phyloP scores from a whole-genome alignment of 2,329 filamentous ascomycete genomes.

The Alternaria longipes region DNA sequence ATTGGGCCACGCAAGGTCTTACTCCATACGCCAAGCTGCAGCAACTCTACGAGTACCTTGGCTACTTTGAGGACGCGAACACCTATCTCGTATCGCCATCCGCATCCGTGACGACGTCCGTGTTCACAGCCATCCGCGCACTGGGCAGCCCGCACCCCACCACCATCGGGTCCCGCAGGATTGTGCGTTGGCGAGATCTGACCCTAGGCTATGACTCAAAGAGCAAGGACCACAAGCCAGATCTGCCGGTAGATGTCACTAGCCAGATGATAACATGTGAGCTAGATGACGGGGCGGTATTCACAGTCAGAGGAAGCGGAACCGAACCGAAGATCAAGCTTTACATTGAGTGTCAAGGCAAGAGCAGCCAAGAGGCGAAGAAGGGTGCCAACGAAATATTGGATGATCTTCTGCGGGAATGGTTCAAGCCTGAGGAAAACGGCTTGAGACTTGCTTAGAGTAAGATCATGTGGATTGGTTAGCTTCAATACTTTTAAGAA shows the following conservation, averaged over 20 bases:
- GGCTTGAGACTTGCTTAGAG: conserved; percentile 43
- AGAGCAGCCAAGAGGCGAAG: conserved; percentile 55
- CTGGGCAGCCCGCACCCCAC: conserved; percentile 55
- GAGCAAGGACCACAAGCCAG: conserved; percentile 61
- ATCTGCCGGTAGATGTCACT: conserved; percentile 64
- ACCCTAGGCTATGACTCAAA: conserved; percentile 68
- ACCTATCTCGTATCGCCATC: conserved; percentile 70
- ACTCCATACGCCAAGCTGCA: conserved; percentile 67
- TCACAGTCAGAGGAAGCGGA: conserved; percentile 69
- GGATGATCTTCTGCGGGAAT: conserved; percentile 57
- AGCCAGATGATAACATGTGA: conserved; percentile 73
- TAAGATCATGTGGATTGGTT: neutral
- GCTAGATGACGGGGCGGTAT: conserved; percentile 64
- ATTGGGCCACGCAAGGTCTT: conserved; percentile 63
- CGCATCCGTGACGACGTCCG: conserved; percentile 59
- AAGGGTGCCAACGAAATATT: conserved; percentile 57
- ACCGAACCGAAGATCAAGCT: conserved; percentile 74
- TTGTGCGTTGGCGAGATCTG: conserved; percentile 69
- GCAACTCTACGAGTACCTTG: conserved; percentile 65
- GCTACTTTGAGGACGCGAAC: conserved; percentile 70
- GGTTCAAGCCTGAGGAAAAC: conserved; percentile 57
- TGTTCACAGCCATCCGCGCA: conserved; percentile 65
- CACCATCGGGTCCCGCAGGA: conserved; percentile 61
- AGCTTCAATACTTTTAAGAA: neutral
- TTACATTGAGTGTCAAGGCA: conserved; percentile 61